A percentile compares a stretch with the other conserved stretches of the same genome.
phyloP scores from a whole-genome alignment of 441 rosid genomes.

The Aquilaria agallochum region DNA sequence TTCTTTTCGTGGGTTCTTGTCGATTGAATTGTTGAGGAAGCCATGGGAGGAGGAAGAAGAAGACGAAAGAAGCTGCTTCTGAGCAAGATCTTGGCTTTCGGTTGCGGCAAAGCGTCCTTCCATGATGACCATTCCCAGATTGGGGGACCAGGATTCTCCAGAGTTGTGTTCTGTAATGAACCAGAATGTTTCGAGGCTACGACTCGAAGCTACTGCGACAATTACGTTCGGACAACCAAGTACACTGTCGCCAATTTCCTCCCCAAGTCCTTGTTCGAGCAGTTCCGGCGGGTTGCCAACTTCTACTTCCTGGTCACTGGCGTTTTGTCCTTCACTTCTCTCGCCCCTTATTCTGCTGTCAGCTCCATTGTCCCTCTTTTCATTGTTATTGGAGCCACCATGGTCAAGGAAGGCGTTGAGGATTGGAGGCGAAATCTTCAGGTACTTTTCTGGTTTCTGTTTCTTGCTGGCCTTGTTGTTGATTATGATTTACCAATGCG shows the following conservation, averaged over 20 bases:
- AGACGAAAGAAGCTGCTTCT: constrained; percentile 38
- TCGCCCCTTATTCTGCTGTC: constrained; percentile 51
- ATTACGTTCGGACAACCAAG: constrained; percentile 63
- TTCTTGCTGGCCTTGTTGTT: background rate
- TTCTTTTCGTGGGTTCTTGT: background rate
- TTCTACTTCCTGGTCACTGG: constrained; percentile 62
- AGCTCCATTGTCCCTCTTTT: constrained; percentile 53
- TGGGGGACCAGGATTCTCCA: constrained; percentile 65
- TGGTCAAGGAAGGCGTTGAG: constrained; percentile 73
- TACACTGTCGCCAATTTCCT: constrained; percentile 54
- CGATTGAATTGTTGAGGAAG: background rate
- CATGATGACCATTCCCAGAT: constrained; percentile 48
- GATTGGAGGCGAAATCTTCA: constrained; percentile 69
- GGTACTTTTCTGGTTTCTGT: constrained; percentile 22
- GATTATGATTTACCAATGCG: background rate
- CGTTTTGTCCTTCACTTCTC: constrained; percentile 50
- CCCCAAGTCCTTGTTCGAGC: constrained; percentile 77
- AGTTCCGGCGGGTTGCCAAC: constrained; percentile 74
- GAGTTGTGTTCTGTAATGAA: constrained; percentile 59
- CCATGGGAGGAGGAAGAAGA: constrained; percentile 40
- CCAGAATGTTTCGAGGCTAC: constrained; percentile 45
- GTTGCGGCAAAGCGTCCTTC: constrained; percentile 31
- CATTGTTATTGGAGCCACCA: constrained; percentile 56
- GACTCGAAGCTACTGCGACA: constrained; percentile 34
- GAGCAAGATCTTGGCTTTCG: constrained; percentile 49